Base-by-base conservation (phyloP, 73 alveolate species). In the Paraurostyla sp. region DNA sequence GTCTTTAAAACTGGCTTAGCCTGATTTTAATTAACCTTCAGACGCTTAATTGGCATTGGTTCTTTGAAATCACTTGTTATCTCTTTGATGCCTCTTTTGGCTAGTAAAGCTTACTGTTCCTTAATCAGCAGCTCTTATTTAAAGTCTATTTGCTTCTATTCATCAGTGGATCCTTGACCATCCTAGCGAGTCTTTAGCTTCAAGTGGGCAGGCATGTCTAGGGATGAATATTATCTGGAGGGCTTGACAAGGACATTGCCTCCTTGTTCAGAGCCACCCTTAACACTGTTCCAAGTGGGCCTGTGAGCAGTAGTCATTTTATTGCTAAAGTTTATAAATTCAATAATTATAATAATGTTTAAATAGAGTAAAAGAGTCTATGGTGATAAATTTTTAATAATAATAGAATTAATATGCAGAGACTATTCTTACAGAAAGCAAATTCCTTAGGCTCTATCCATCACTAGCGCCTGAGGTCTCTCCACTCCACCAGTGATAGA, bases 301-400 rank as follows among this genome's bases (percentile, higher is more conserved):
- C 99, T 91, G 87, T 98, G 99, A 22, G 99, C 99, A 40, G 99
- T 98, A 20, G 99, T 98, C 99, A 98, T 98, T 91, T 65, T 65
- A n/a, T 54, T 54, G 6, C 6, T 54, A 54, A 54, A n/a, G n/a
- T 18, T 54, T 4, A 54, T 9, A 20, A 54, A 9, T 54, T 93
- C 0, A 7, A 25, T 56, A 7, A 56, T 27, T 62, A 27, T 27
- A 62, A 62, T 62, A 62, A 62, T 62, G 56, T 4, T 7, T 71
- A 25, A 43, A 43, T 73, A 6, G n/a, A n/a, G n/a, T n/a, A 22
- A 36, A 15, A 65, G 3, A 38, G 58, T 22, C 82, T 16, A 65
- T 65, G 82, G 82, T 65, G 82, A 65, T 65, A 36, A 65, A 65
- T 65, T 65, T 65, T 65, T 22, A 65, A 65, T 65, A 22, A 3